Conservation (phyloP, 805 yeast species). For the Ogataea angusta region DNA sequence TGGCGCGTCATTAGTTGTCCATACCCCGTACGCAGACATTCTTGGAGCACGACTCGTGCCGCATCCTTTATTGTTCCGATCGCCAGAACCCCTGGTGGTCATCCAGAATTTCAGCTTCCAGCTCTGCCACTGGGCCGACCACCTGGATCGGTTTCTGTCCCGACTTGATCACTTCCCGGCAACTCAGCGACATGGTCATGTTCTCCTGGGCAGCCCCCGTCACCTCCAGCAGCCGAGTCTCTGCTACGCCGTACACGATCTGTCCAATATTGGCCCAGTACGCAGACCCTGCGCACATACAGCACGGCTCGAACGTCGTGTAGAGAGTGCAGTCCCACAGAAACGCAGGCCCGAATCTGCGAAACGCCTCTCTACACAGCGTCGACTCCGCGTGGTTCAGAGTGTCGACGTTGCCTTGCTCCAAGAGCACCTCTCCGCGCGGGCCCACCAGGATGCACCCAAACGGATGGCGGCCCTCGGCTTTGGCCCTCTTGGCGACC, state of each 20-base stretch:
- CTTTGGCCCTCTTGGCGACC: conserved; percentile 22
- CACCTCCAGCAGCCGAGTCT: conserved; percentile 18
- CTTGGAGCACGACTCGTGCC: neutral
- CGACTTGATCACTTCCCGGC: conserved; percentile 18
- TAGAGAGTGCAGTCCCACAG: conserved; percentile 31
- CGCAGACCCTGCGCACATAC: conserved; percentile 31
- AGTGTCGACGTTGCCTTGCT: conserved; percentile 30
- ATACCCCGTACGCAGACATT: neutral
- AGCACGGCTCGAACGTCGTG: conserved; percentile 32
- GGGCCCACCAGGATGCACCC: conserved; percentile 30
- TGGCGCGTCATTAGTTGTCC: neutral
- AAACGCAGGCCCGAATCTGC: conserved; percentile 18
- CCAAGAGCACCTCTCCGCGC: conserved; percentile 20
- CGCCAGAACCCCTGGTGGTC: conserved; percentile 29
- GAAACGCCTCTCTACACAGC: conserved; percentile 23
- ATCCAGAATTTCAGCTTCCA: conserved; percentile 19
- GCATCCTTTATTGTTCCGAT: neutral
- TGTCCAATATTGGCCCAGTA: conserved; percentile 32
- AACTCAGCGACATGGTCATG: conserved; percentile 26
- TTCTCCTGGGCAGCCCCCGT: conserved; percentile 28
- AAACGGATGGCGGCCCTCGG: conserved; percentile 28
- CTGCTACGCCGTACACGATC: conserved; percentile 27
- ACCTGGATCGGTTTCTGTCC: conserved; percentile 31
- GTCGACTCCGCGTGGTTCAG: conserved; percentile 31
- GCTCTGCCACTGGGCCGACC: conserved; percentile 26